Percentiles rank a stretch among this genome's conserved stretches.
phyloP scores from a whole-genome alignment of 73 alveolate species.

The Stentor roeselii region DNA sequence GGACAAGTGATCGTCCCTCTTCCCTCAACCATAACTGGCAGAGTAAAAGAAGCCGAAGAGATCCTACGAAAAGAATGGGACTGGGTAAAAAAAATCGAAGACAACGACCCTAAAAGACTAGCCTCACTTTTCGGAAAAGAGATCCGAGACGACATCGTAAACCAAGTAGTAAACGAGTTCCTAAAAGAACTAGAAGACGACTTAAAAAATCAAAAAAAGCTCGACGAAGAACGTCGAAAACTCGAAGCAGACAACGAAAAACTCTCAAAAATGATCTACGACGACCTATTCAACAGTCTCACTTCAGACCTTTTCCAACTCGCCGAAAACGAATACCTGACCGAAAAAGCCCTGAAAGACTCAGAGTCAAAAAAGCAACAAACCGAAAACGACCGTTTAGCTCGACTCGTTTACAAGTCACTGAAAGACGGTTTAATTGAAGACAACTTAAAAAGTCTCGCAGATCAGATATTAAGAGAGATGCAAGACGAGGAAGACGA shows the following conservation, averaged over 20 bases:
- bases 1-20: conserved; percentile 9
- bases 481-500: background rate
- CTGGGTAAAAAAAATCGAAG: background rate
- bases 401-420: background rate
- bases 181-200: background rate
- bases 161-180: background rate
- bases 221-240: background rate
- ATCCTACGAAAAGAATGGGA: background rate
- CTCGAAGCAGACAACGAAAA: background rate
- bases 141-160: background rate
- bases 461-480: no score
- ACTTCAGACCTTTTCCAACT: background rate
- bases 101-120: background rate
- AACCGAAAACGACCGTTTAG: background rate
- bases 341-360: background rate
- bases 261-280: background rate
- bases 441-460: background rate
- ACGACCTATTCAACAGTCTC: background rate
- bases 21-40: background rate
- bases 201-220: background rate
- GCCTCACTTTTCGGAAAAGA: background rate
- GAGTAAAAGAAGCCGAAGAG: conserved; percentile 20
- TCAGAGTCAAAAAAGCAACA: background rate
- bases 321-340: background rate
- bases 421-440: background rate